Evolutionary conservation across 129 eudicot species (phyloP), one percentile per base, ranked within the genome.

Genomic region (Lonicera japonica): DNA sequence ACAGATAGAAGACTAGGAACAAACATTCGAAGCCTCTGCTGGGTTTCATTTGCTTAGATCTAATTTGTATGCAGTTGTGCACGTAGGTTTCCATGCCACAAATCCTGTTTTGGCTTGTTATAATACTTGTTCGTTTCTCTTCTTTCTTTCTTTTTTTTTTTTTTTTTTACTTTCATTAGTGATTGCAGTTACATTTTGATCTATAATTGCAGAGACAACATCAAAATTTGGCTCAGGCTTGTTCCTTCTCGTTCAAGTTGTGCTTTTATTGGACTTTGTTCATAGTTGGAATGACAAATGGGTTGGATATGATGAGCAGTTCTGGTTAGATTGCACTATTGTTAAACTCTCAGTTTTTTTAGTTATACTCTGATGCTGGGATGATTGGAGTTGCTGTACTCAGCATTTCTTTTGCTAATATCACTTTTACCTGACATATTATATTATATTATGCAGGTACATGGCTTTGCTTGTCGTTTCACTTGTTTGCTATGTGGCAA

Each of bases 241-340:
- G 47, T 92, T 92, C 76, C 98, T 92, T 14, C 86, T 87, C 45
- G 88, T 92, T 47, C 98, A 92, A 76, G 98, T 92, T 74, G 98
- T 92, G 58, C 96, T 92, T 67, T 73, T 92, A 74, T 70, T 92
- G 80, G 98, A 92, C 74, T 92, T 92, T 80, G 98, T 92, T 56
- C 98, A 92, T 75, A 72, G 91, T 56, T 92, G 98, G 98, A 92
- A 92, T 67, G 98, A 92, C 79, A 92, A 77, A 79, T 92, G 98
- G 98, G 98, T 92, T 76, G 90, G 88, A 69, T 92, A 84, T 65
- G 96, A 87, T 63, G 98, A 92, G 73, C 86, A 80, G 74, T 87
- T 92, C 81, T 92, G 98, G 98, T 92, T 61, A 63, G 94, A 68
- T 38, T 13, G 25, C n/a, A 5, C 5, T 25, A 51, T 51, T 41